A percentile compares a stretch with the other conserved stretches of the same genome.
These are phyloP conservation scores for Leccinum subtestaceum DNA, from an alignment of 768 basidiomycete genomes.

Conservation along the genomic window DNA sequence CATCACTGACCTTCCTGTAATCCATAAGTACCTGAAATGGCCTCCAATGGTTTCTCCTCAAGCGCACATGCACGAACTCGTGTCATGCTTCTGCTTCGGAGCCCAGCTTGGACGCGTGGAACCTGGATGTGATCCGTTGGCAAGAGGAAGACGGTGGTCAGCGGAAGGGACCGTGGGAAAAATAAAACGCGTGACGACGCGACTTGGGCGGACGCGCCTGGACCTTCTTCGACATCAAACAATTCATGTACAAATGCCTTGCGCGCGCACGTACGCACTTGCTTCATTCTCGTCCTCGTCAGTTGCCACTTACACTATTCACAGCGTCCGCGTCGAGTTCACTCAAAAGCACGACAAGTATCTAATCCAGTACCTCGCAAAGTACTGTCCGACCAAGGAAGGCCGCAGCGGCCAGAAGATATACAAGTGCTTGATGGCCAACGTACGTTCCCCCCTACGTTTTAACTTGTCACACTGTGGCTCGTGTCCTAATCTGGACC, in stretches of 20 bases:
- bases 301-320: not conserved
- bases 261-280: not conserved
- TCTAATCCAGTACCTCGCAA: conserved; percentile 49
- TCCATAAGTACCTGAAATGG: too few species aligned
- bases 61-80: too few species aligned
- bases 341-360: conserved; percentile 40
- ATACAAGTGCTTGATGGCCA: conserved; percentile 41
- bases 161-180: not conserved
- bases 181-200: not conserved
- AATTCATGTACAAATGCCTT: conserved; percentile 1
- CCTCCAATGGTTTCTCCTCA: too few species aligned
- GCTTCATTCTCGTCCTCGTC: not conserved
- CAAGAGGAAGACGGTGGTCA: too few species aligned
- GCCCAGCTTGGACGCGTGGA: too few species aligned
- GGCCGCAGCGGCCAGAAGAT: conserved; percentile 48
- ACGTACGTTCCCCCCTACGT: conserved; percentile 38
- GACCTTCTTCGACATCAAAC: not conserved
- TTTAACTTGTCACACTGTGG: not conserved
- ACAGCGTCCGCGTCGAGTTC: conserved; percentile 29
- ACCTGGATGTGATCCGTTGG: not conserved
- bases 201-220: not conserved
- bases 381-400: conserved; percentile 37
- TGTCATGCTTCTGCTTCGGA: too few species aligned
- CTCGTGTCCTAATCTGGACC: not conserved
- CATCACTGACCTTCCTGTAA: too few species aligned